These are phyloP conservation scores for Potentilla sterilis DNA, from an alignment of 306 rosid genomes.

Conservation along the genomic window DNA sequence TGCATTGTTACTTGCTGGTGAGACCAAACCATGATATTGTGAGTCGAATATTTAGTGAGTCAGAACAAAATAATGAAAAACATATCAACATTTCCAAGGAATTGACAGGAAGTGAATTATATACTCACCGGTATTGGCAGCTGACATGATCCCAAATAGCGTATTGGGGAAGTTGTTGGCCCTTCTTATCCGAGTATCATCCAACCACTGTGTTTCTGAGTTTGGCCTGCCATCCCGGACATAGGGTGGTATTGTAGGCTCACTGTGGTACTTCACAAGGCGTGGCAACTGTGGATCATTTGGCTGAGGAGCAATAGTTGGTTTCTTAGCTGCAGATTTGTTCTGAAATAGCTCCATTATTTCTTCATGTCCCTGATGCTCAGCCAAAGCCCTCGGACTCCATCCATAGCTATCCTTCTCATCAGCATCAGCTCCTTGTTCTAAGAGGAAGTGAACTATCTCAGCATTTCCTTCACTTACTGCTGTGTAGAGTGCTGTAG, in stretches of 20 bases:
- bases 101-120: background rate
- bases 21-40: background rate
- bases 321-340: conserved; percentile 8
- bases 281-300: background rate
- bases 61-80: background rate
- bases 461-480: conserved; percentile 50
- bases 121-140: conserved; percentile 44
- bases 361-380: conserved; percentile 53
- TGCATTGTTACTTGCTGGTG: background rate
- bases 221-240: conserved; percentile 21
- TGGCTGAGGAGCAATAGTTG: background rate
- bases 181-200: conserved; percentile 30
- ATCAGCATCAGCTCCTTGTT: conserved; percentile 52
- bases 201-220: conserved; percentile 5
- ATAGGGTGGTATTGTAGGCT: conserved; percentile 22
- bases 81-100: background rate
- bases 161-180: conserved; percentile 47
- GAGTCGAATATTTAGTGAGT: background rate
- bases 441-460: conserved; percentile 47
- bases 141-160: conserved; percentile 55
- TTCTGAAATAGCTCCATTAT: conserved; percentile 37
- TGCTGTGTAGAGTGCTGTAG: conserved; percentile 61
- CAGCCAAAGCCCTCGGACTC: conserved; percentile 57
- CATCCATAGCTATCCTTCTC: conserved; percentile 45
- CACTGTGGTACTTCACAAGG: conserved; percentile 39